These are phyloP conservation scores for Letharia columbiana DNA, from an alignment of 495 filamentous ascomycete species.

Conservation along the genomic window DNA sequence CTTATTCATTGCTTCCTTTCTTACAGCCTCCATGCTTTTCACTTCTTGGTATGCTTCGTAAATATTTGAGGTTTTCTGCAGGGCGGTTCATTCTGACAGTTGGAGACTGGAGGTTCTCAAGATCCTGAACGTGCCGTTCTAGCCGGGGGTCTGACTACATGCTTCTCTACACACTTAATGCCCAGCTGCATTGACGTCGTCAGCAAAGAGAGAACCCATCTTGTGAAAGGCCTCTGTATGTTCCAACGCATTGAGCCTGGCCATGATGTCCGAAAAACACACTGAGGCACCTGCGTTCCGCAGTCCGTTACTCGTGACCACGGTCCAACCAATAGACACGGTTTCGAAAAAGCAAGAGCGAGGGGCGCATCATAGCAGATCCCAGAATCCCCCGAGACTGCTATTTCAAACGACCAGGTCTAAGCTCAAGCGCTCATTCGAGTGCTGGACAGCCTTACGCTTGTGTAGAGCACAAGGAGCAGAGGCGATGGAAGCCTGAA, in stretches of 20 bases:
- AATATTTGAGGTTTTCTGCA: not conserved
- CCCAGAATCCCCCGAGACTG: not conserved
- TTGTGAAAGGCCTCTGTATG: not conserved
- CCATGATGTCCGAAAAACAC: not conserved
- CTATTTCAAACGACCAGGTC: not conserved
- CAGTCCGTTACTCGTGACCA: not conserved
- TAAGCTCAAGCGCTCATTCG: not conserved
- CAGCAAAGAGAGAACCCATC: not conserved
- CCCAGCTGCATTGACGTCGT: not conserved
- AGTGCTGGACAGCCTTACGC: not conserved
- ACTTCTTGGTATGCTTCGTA: not conserved
- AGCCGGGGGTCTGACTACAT: not conserved
- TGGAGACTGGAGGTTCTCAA: not conserved
- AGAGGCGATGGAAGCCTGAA: not conserved
- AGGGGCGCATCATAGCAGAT: not conserved
- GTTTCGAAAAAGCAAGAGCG: not conserved
- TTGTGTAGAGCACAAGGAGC: not conserved
- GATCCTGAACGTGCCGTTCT: not conserved
- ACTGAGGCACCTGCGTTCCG: not conserved
- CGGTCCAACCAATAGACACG: not conserved
- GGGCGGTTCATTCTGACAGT: not conserved
- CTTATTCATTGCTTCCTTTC: not conserved
- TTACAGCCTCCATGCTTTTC: not conserved
- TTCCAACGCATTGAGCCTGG: not conserved
- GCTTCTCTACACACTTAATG: not conserved